Evolutionary conservation across 352 stramenopile genomes (phyloP), one percentile per base, ranked within the genome.

Genomic region (Phytophthora uliginosa): DNA sequence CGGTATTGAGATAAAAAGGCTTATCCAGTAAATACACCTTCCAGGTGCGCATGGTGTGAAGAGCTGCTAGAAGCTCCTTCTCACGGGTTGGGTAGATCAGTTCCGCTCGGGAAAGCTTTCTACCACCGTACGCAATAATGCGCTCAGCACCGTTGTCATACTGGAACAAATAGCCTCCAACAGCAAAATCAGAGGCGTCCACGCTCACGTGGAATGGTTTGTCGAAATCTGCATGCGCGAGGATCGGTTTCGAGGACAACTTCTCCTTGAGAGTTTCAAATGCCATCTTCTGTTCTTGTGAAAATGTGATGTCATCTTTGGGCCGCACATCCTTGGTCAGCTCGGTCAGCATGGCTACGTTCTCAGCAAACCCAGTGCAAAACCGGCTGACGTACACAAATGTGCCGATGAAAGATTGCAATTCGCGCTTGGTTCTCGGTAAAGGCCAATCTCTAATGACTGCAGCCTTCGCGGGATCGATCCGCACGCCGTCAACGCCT

Each of bases 41-140:
- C 50, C 50, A 36, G 10, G 17, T 20, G 1, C 50, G 22, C 50
- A 36, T 56, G 18, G 50, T 22, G 22, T 56, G 26, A 15, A 56
- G 22, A 20, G 50, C 50, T 56, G 50, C 50, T 1, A 56, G 50
- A 3, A 34, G n/a, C 13, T 56, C 50, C 50, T 56, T 56, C 50
- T 56, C 50, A 10, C 50, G 13, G 0, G 50, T 56, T 18, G 50
- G 50, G 26, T 56, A 56, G 50, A 56, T 18, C 26, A 31, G 24
- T 8, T 56, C 50, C 8, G 50, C 50, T 13, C 26, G 13, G 3
- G 24, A 56, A 8, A 56, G 12, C 4, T 34, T 56, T 15, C 50
- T 13, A 6, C 50, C 50, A 20, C 24, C 22, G 5, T 56, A 55
- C 8, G 50, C 9, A 26, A 36, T 31, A 18, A 55, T 20, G 4